Evolutionary conservation across 331 rosid genomes (phyloP), one percentile per base, ranked within the genome.

Genomic region (Malus hybrid): DNA sequence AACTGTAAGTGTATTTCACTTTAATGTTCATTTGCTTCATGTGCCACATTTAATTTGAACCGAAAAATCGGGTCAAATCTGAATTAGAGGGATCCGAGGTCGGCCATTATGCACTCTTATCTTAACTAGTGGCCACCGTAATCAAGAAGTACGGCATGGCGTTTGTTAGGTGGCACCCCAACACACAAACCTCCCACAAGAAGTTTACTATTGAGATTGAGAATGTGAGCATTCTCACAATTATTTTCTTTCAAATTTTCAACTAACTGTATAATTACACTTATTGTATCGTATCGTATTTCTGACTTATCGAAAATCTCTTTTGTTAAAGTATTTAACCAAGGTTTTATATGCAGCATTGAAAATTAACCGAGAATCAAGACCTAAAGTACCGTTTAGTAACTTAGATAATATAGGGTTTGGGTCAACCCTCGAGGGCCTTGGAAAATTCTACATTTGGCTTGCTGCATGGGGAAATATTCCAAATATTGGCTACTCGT

Each of bases 391-490:
- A n/a, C 12, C 62, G 2, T n/a, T n/a, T 56, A 6, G 2, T 56
- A 7, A 56, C 62, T 4, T 1, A 34, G 10, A 29, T 7, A 60
- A 42, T 42, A 42, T 0, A 42, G 14, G 0, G 48, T 42, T 42
- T 3, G 78, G 54, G 31, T 70, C 80, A 7, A 76, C 42, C 61
- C 69, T 62, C 82, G 36, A 76, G 57, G 71, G 73, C 83, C 77
- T 83, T 27, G 83, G 84, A 86, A 79, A 83, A 64, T 83, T 83
- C 54, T 6, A 54, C 86, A 19, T 66, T n/a, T 22, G 76, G 80
- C 78, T 75, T 6, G 83, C 59, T 33, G 55, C 8, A 11, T 36
- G 80, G 18, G 22, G 1, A 52, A 14, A 46, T 28, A 61, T 73
- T 70, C 74, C 74, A 71, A 72, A 57, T 28, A 27, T 67, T 83